phyloP scores from a whole-genome alignment of 768 basidiomycete genomes.

The Rubroboletus satanas region DNA sequence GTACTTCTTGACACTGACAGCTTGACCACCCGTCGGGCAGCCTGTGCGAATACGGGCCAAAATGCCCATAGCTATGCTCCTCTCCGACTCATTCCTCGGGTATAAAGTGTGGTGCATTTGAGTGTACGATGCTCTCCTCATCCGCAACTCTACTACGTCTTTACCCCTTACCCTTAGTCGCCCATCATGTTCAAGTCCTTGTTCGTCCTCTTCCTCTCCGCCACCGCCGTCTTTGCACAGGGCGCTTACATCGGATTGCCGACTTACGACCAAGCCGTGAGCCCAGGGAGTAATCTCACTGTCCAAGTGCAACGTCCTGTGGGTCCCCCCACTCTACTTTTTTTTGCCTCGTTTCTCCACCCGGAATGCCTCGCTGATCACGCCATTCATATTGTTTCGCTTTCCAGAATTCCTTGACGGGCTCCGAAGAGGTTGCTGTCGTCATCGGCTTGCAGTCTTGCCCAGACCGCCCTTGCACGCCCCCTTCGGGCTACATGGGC shows the following conservation, averaged over 20 bases:
- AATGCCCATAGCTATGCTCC: neutral
- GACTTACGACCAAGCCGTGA: constrained; percentile 22
- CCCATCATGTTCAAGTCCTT: constrained; percentile 18
- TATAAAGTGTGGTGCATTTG: constrained; percentile 5
- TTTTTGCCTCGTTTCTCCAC: neutral
- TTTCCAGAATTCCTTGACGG: constrained; percentile 34
- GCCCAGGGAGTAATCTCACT: constrained; percentile 36
- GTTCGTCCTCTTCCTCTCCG: constrained; percentile 25
- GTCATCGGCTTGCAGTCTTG: constrained; percentile 44
- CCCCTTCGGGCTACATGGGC: constrained; percentile 35
- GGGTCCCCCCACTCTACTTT: constrained; percentile 11
- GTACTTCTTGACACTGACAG: no score
- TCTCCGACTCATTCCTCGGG: neutral
- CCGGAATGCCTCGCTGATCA: neutral
- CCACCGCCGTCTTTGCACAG: constrained; percentile 40
- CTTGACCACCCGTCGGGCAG: neutral
- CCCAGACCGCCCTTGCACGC: constrained; percentile 20
- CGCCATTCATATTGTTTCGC: neutral
- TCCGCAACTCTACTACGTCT: neutral
- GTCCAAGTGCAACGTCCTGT: constrained; percentile 50
- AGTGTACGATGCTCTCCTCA: neutral
- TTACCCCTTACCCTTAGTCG: neutral
- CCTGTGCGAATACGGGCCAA: neutral
- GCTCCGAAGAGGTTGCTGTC: constrained; percentile 43
- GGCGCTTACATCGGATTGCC: constrained; percentile 40